Evolutionary conservation across 768 basidiomycete genomes (phyloP), one percentile per base, ranked within the genome.

Genomic region (Boletus sp.): DNA sequence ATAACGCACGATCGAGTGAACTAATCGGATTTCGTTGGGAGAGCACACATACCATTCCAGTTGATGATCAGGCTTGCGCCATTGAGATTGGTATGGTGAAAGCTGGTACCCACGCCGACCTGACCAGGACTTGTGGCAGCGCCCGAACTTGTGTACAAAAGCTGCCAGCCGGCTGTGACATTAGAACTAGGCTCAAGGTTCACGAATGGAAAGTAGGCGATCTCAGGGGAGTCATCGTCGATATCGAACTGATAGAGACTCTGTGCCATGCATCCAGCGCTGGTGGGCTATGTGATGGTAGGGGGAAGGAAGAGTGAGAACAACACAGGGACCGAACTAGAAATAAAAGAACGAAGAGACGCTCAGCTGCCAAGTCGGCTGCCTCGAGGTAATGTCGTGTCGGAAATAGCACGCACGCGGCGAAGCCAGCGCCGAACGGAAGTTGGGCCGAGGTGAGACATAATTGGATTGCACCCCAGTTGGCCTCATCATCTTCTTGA

Each of bases 161-260:
- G 81, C 66, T 83, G 84, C 90, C 90, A 92, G 65, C 88, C 88
- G 29, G 75, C 77, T 18, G 70, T 64, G 41, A 83, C 63, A 62
- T 84, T 76, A 1, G 81, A 71, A 49, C 77, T 68, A 40, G 80
- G 74, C 55, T 83, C 73, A 11, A 79, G 80, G 69, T 88, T 85
- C 42, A 74, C 65, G 57, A 83, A 80, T 24, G 90, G 89, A 56
- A 69, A 76, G 74, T 89, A 91, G 29, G 64, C 59, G 61, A 90
- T 74, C 46, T 76, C 65, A 5, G 89, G 89, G 42, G 89, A 89
- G 52, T 83, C 83, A 67, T 90, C 83, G 70, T 86, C 81, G 64
- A 91, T 75, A 56, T 70, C 61, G 71, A 89, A 75, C 56, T 77
- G 67, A 35, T 39, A 51, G 44, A 52, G 48, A 35, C 39, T 42